These are phyloP conservation scores for Lojkania enalia DNA, from an alignment of 2,329 filamentous ascomycete species.

Conservation along the genomic window DNA sequence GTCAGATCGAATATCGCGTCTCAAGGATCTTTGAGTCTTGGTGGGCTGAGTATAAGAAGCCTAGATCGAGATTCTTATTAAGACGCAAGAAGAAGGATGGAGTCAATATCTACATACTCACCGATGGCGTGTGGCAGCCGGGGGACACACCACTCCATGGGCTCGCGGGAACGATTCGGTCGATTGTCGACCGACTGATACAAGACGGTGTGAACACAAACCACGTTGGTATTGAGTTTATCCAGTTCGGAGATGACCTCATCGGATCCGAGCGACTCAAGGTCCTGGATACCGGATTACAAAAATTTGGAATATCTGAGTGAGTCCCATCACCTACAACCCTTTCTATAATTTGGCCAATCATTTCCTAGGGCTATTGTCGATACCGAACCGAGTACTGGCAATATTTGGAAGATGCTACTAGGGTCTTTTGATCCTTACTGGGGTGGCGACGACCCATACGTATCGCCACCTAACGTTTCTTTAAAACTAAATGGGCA, in stretches of 20 bases:
- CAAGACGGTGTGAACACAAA: conserved; percentile 1
- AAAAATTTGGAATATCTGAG: conserved; percentile 5
- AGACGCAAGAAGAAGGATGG: conserved; percentile 5
- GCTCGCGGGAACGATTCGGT: conserved; percentile 9
- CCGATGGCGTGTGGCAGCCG: conserved; percentile 14
- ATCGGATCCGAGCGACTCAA: conserved; percentile 14
- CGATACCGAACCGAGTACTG: conserved; percentile 15
- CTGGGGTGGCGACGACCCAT: conserved; percentile 15
- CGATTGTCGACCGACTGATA: conserved; percentile 2
- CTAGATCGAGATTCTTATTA: not conserved
- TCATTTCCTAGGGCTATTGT: conserved; percentile 18
- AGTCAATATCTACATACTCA: conserved; percentile 13
- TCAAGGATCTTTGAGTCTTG: not conserved
- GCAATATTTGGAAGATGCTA: conserved; percentile 26
- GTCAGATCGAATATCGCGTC: too few relatives aligned
- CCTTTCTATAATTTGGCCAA: not conserved
- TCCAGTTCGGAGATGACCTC: conserved; percentile 22
- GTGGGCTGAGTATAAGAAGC: too few relatives aligned
- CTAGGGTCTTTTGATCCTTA: conserved; percentile 15
- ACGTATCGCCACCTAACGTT: too few relatives aligned
- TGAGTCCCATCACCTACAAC: conserved; percentile 1
- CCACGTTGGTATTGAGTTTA: conserved; percentile 26
- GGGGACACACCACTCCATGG: conserved; percentile 2
- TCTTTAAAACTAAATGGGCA: too few relatives aligned
- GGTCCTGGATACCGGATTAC: conserved; percentile 15